phyloP scores from a whole-genome alignment of 2,329 filamentous ascomycete genomes.

The Botryotinia narcissicola region DNA sequence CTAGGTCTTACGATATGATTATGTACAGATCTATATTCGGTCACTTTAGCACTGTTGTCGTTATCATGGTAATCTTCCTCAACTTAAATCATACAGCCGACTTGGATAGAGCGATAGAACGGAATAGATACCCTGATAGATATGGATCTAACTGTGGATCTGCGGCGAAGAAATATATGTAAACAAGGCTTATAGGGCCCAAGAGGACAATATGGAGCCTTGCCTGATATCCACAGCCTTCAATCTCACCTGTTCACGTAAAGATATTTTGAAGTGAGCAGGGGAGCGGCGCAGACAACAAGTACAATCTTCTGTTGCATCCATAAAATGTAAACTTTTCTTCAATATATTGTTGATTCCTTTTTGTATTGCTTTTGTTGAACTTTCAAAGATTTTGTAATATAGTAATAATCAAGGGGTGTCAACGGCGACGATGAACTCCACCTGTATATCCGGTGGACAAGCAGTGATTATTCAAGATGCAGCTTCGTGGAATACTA shows the following conservation, averaged over 20 bases:
- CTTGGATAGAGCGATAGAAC: neutral
- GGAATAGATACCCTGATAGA: neutral
- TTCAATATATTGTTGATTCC: neutral
- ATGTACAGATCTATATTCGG: neutral
- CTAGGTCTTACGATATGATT: neutral
- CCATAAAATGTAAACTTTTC: neutral
- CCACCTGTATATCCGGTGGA: slow-evolving; percentile 14
- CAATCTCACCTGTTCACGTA: slow-evolving; percentile 14
- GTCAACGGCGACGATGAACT: slow-evolving; percentile 8
- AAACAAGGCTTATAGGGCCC: slow-evolving; percentile 11
- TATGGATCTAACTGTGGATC: slow-evolving; percentile 10
- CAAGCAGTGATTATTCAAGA: slow-evolving; percentile 15
- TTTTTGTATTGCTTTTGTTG: neutral
- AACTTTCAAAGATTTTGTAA: neutral
- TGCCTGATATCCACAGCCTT: neutral
- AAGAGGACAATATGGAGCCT: neutral
- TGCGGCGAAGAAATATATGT: neutral
- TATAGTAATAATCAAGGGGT: neutral
- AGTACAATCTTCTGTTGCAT: neutral
- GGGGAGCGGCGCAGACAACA: neutral
- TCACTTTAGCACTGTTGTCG: too few species aligned
- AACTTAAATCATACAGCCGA: neutral
- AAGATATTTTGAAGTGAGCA: slow-evolving; percentile 4
- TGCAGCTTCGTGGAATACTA: slow-evolving; percentile 12
- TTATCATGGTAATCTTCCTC: neutral